Base-by-base conservation (phyloP, 1,284 basidiomycete genomes). In the Athelia sp. region DNA sequence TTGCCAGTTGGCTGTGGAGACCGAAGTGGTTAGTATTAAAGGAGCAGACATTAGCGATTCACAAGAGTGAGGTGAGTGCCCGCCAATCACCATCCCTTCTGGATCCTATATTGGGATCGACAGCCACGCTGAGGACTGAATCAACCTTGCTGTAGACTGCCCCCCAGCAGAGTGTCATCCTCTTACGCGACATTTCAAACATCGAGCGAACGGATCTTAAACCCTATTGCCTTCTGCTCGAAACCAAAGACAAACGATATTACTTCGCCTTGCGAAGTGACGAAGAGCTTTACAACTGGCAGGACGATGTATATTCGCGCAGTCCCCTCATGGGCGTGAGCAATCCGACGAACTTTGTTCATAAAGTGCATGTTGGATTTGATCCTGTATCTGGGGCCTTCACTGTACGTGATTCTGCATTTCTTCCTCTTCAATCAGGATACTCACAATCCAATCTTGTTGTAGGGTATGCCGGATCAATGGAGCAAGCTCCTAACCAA, bases 321-420 rank as follows among this genome's bases (percentile, higher is more conserved):
- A 93, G 90, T 57, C 93, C 95, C 0, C 75, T 96, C 44, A 91
- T 93, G 84, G 93, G 94, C 34, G 91, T 96, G 19, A 89, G 88
- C 61, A 88, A 89, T 56, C 96, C 96, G 0, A 98, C 93, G 15
- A 95, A 99, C 70, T 98, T 98, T 64, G 93, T 97, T 1, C 96
- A 98, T 72, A 93, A 97, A 66, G 93, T 98, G 2, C 96, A 99
- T 67, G 96, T 99, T 53, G 95, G 95, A 4, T 98, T 97, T 61
- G 96, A 99, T 68, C 92, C 94, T 0, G 78, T 93, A 43, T 90
- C 89, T 34, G 95, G 96, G 14, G 93, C 87, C 6, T 98, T 98
- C 67, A 98, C 93, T 4, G 90, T 90, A 61, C 58, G 82, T 72
- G 31, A 54, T 46, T 40, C 35, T 53, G 35, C 14, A 45, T 45